Conservation (phyloP, 495 filamentous ascomycete species). For the Neurospora sp. region DNA sequence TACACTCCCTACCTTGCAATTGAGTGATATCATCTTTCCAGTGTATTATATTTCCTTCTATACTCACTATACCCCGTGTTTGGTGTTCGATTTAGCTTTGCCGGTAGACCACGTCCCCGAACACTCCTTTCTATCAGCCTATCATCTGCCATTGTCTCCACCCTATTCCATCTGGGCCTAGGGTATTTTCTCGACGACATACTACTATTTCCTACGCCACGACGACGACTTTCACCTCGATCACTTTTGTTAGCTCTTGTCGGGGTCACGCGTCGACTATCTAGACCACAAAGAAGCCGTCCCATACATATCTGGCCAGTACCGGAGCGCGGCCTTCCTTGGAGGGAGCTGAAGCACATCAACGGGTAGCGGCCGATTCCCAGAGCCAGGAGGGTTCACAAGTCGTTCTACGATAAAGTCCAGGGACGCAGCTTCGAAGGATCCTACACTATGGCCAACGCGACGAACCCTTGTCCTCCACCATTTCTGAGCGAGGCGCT, state of each 20-base stretch:
- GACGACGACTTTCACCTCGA: neutral
- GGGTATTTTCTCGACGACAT: constrained; percentile 5
- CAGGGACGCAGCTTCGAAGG: neutral
- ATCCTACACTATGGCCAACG: constrained; percentile 5
- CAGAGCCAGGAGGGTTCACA: neutral
- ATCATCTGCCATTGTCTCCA: neutral
- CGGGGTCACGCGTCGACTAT: neutral
- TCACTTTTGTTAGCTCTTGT: neutral
- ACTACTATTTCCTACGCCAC: constrained; percentile 3
- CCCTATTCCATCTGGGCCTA: neutral
- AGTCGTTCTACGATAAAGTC: neutral
- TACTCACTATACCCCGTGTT: neutral
- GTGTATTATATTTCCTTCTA: neutral
- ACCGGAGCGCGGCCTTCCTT: neutral
- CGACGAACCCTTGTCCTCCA: constrained; percentile 15
- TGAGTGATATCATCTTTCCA: neutral
- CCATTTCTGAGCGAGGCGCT: constrained; percentile 27
- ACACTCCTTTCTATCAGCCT: neutral
- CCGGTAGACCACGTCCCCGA: neutral
- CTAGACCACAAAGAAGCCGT: neutral
- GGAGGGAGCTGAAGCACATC: neutral
- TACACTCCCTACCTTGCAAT: neutral
- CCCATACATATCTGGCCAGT: neutral
- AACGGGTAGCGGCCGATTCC: neutral
- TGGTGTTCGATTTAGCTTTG: neutral